Base-by-base conservation (phyloP, 2,329 filamentous ascomycete genomes). In the Blastomyces gilchristii region DNA sequence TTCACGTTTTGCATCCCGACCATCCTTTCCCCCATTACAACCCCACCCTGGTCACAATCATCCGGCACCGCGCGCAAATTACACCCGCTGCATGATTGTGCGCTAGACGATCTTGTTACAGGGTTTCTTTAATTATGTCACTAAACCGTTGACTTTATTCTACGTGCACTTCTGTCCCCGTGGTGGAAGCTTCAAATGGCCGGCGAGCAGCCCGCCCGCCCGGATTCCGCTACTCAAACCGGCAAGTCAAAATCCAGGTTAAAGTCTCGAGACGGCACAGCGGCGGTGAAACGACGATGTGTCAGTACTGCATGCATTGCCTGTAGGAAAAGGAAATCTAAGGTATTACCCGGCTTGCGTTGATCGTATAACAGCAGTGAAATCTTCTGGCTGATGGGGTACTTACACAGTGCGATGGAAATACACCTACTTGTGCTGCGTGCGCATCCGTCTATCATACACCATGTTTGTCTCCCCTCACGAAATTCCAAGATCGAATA, bases 381-480 rank as follows among this genome's bases (percentile, higher is more conserved):
- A 49, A 6, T 49, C n/a, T 43, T 58, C 43, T 3, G 18, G 25
- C 57, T 59, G 57, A 59, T 49, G 57, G 28, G 28, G 25, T 47
- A 14, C 57, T 50, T 45, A 61, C 57, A 43, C 63, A 83, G 82
- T 97, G 93, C 75, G 93, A 97, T 75, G 93, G 93, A 64, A 92
- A 91, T 63, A 81, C 89, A 5, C 93, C 93, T 6, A 92, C 90
- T 69, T 97, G 94, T 73, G 93, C 93, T 8, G 93, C 94, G n/a
- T 99, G 94, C 76, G 86, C 90, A 66, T 96, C 91, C 69, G 93
- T 97, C 62, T 97, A 99, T 73, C 75, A 78, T 66, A 78, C 76
- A 11, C 70, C 74, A 58, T 78, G 76, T 78, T 72, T 58, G 64
- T 57, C 22, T 6, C 37, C 14, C 47, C 62, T 52, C 22, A 37